phyloP scores from a whole-genome alignment of 2,329 filamentous ascomycete species.

The Bisporella sp. region DNA sequence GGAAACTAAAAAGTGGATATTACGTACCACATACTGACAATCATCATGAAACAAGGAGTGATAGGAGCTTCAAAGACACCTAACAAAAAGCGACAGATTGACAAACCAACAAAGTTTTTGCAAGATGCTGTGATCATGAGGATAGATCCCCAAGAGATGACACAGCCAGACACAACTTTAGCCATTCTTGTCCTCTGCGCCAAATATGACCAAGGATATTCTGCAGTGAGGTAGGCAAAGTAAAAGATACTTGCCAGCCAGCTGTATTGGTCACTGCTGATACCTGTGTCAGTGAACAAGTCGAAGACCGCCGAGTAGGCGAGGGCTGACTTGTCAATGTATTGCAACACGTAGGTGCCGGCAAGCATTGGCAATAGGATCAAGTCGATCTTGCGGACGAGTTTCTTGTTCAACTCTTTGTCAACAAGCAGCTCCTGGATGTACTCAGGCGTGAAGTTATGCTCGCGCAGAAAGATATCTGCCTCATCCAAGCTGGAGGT shows the following conservation, averaged over 20 bases:
- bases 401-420: neutral
- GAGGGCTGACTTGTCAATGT: conserved; percentile 16
- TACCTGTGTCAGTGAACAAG: conserved; percentile 9
- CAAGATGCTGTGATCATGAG: conserved; percentile 55
- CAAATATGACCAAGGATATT: conserved; percentile 11
- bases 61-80: conserved; percentile 52
- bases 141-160: conserved; percentile 50
- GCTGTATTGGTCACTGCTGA: conserved; percentile 36
- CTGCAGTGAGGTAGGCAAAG: conserved; percentile 27
- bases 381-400: conserved; percentile 8
- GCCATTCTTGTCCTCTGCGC: conserved; percentile 38
- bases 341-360: conserved; percentile 7
- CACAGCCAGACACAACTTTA: conserved; percentile 52
- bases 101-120: conserved; percentile 48
- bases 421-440: no score
- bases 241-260: conserved; percentile 40
- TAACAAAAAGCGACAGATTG: conserved; percentile 58
- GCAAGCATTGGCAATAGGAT: conserved; percentile 6
- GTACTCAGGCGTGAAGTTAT: no score
- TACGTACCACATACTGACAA: neutral
- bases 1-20: no score
- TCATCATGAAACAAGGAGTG: neutral
- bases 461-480: no score
- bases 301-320: conserved; percentile 15
- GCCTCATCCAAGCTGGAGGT: no score